Conservation (phyloP, 1,139 yeast species). For the Sugiyamaella xylanicola region DNA sequence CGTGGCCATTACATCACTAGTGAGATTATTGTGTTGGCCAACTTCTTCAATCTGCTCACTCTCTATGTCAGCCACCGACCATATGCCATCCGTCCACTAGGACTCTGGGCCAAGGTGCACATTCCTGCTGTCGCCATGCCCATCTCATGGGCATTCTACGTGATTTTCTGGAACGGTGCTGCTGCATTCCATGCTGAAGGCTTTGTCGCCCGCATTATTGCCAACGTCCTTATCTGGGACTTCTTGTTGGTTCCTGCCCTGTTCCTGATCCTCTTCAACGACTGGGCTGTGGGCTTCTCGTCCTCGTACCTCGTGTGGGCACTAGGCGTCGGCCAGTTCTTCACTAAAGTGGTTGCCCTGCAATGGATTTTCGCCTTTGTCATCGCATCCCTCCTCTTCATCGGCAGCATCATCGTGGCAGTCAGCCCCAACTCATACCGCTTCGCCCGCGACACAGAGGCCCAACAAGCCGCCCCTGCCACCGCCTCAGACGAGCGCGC, state of each 20-base stretch:
- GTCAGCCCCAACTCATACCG: conserved; percentile 29
- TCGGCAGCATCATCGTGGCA: conserved; percentile 52
- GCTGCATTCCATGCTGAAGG: conserved; percentile 56
- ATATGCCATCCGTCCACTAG: conserved; percentile 54
- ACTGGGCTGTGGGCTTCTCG: conserved; percentile 70
- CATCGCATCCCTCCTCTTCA: conserved; percentile 57
- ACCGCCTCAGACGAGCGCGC: conserved; percentile 16
- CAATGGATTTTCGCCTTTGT: conserved; percentile 84
- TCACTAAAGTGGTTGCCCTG: conserved; percentile 67
- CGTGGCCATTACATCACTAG: conserved; percentile 55
- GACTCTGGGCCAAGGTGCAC: conserved; percentile 61
- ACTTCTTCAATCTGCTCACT: conserved; percentile 58
- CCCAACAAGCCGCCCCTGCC: conserved; percentile 4
- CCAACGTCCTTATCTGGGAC: conserved; percentile 78
- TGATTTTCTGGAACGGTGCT: conserved; percentile 84
- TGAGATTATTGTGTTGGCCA: conserved; percentile 58
- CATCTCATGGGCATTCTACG: conserved; percentile 70
- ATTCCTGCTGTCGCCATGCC: conserved; percentile 70
- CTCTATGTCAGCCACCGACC: conserved; percentile 65
- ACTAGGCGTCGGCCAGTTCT: conserved; percentile 67
- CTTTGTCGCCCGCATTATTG: conserved; percentile 63
- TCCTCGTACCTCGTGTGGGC: conserved; percentile 62
- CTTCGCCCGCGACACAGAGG: conserved; percentile 5
- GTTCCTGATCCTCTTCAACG: conserved; percentile 61
- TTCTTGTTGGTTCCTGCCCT: conserved; percentile 66